Evolutionary conservation across 306 rosid genomes (phyloP).

Genomic region (Lathyrus oleraceus): DNA sequence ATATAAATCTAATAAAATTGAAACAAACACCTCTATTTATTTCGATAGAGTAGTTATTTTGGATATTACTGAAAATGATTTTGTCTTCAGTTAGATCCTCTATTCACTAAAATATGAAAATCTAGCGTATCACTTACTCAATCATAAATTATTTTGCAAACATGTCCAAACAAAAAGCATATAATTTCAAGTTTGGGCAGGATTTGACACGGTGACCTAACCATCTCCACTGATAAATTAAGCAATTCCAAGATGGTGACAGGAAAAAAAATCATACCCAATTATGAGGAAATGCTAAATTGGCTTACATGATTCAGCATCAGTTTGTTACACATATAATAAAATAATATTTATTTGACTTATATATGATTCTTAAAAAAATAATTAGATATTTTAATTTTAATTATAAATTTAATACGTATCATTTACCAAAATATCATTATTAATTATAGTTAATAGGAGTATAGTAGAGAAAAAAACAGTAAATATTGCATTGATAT

Average conservation of each 20-base stretch:
- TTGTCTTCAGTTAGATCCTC: conserved; percentile 22
- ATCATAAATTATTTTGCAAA: conserved; percentile 5
- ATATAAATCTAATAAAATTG: too few relatives aligned
- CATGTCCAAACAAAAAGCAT: not conserved
- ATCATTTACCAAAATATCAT: too few relatives aligned
- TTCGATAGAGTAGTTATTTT: too few relatives aligned
- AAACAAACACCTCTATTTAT: too few relatives aligned
- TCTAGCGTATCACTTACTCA: not conserved
- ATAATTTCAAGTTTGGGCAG: conserved; percentile 2
- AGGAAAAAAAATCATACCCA: not conserved
- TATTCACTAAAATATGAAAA: conserved; percentile 1
- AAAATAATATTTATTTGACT: too few relatives aligned
- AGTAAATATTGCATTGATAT: too few relatives aligned
- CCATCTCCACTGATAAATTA: conserved; percentile 41
- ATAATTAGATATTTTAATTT: too few relatives aligned
- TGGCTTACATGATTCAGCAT: conserved; percentile 32
- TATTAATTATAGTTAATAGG: too few relatives aligned
- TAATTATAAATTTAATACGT: too few relatives aligned
- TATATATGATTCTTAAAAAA: too few relatives aligned
- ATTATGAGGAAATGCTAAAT: conserved; percentile 23
- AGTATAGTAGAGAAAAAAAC: too few relatives aligned
- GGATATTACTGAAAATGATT: conserved; percentile 33
- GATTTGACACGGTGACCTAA: conserved; percentile 34
- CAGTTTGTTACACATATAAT: not conserved
- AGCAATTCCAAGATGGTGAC: conserved; percentile 26